A percentile compares a stretch with the other conserved stretches of the same genome.
phyloP scores from a whole-genome alignment of 1,139 yeast genomes.

The Blastobotrys apis region DNA sequence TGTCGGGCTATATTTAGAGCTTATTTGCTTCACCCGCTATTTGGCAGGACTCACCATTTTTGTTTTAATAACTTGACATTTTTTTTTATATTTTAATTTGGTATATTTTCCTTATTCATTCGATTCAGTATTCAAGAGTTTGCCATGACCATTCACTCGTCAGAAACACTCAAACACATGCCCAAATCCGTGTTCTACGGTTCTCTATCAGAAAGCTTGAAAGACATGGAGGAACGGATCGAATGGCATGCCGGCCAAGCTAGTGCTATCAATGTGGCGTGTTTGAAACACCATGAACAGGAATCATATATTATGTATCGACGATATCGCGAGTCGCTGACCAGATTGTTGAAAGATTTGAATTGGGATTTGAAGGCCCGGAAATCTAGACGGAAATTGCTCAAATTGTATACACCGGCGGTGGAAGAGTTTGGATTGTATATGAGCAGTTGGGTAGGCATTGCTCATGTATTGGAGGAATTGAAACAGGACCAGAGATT shows the following conservation, averaged over 20 bases:
- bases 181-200: background rate
- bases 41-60: too few relatives aligned
- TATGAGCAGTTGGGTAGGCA: constrained; percentile 1
- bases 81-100: too few relatives aligned
- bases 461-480: background rate
- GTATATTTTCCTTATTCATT: too few relatives aligned
- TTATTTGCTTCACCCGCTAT: too few relatives aligned
- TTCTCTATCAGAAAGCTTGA: background rate
- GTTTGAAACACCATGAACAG: background rate
- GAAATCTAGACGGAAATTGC: background rate
- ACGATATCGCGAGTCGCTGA: background rate
- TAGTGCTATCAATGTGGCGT: background rate
- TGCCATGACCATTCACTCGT: too few relatives aligned
- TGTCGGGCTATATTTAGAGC: too few relatives aligned
- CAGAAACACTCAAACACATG: background rate
- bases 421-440: background rate
- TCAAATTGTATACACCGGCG: background rate
- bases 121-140: too few relatives aligned
- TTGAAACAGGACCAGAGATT: background rate
- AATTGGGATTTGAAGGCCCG: background rate
- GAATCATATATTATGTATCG: background rate
- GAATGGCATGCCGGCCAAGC: background rate
- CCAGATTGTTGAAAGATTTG: background rate
- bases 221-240: background rate
- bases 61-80: too few relatives aligned